Conservation (phyloP, 768 basidiomycete genomes). For the Lactifluus hygrophoroides region DNA sequence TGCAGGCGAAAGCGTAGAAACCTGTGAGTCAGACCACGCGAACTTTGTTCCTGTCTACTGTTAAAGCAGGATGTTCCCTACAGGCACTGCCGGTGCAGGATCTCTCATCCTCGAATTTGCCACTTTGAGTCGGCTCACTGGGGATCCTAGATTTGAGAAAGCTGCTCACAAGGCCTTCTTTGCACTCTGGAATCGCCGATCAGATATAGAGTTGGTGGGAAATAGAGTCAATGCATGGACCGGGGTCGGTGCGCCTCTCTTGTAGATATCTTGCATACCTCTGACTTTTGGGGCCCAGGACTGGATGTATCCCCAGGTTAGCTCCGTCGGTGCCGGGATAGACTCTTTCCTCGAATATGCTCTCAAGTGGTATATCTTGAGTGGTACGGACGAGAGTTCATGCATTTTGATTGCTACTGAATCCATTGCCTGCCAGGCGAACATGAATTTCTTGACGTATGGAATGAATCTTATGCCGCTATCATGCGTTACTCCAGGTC, state of each 20-base stretch:
- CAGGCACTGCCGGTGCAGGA: constrained; percentile 88
- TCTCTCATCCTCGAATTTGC: constrained; percentile 92
- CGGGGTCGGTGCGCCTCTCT: constrained; percentile 46
- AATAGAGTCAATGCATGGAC: constrained; percentile 79
- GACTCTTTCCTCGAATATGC: constrained; percentile 97
- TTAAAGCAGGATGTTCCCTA: constrained; percentile 1
- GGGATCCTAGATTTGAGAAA: constrained; percentile 83
- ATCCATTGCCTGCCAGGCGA: constrained; percentile 24
- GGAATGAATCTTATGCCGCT: constrained; percentile 31
- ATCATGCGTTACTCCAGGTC: constrained; percentile 76
- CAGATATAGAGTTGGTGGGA: constrained; percentile 76
- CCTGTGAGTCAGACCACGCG: constrained; percentile 48
- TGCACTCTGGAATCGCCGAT: constrained; percentile 87
- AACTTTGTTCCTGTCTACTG: background rate
- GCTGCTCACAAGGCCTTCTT: constrained; percentile 87
- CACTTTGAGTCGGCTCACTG: constrained; percentile 84
- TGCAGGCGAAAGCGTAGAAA: constrained; percentile 70
- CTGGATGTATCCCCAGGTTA: constrained; percentile 72
- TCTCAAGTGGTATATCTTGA: constrained; percentile 84
- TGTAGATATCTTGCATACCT: background rate
- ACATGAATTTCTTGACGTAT: constrained; percentile 32
- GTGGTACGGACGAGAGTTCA: constrained; percentile 39
- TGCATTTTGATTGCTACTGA: background rate
- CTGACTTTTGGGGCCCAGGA: constrained; percentile 30
- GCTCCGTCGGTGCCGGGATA: constrained; percentile 86